Percentiles rank a stretch among this genome's conserved stretches.
Conservation (phyloP, 139 green algal species). For the Micromonas commoda region DNA sequence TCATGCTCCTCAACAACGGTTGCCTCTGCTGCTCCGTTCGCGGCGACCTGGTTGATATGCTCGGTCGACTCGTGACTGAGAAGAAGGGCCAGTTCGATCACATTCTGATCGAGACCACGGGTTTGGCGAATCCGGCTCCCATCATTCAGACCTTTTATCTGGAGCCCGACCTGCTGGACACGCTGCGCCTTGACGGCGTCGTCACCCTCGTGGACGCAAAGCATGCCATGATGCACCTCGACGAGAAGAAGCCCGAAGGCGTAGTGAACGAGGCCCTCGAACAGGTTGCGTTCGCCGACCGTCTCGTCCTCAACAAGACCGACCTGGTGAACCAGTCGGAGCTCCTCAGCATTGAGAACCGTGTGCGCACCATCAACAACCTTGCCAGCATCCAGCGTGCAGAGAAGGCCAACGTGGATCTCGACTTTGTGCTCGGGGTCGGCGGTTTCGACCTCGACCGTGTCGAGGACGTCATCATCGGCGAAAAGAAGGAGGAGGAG, state of each 20-base stretch:
- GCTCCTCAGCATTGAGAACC: neutral
- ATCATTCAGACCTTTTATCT: conserved; percentile 91
- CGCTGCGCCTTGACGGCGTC: conserved; percentile 72
- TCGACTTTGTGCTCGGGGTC: conserved; percentile 88
- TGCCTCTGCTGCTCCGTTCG: conserved; percentile 92
- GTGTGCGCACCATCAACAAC: conserved; percentile 65
- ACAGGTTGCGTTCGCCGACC: conserved; percentile 92
- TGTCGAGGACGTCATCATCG: conserved; percentile 66
- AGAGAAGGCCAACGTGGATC: conserved; percentile 50
- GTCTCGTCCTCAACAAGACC: conserved; percentile 90
- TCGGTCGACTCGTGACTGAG: conserved; percentile 20
- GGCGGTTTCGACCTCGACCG: conserved; percentile 87
- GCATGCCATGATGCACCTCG: conserved; percentile 54
- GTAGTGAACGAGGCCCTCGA: conserved; percentile 84
- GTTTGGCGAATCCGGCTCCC: conserved; percentile 83
- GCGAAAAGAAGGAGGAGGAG: conserved; percentile 34
- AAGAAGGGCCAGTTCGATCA: conserved; percentile 55
- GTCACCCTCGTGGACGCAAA: conserved; percentile 68
- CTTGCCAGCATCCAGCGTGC: conserved; percentile 59
- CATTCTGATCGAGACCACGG: conserved; percentile 94
- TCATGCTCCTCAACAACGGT: conserved; percentile 88
- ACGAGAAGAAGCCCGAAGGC: conserved; percentile 53
- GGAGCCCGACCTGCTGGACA: conserved; percentile 51
- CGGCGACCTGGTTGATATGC: conserved; percentile 20
- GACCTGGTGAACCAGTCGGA: conserved; percentile 24